Percentiles rank a stretch among this genome's conserved stretches.
phyloP scores from a whole-genome alignment of 2,329 filamentous ascomycete genomes.

The Aspergillaceae sp. region DNA sequence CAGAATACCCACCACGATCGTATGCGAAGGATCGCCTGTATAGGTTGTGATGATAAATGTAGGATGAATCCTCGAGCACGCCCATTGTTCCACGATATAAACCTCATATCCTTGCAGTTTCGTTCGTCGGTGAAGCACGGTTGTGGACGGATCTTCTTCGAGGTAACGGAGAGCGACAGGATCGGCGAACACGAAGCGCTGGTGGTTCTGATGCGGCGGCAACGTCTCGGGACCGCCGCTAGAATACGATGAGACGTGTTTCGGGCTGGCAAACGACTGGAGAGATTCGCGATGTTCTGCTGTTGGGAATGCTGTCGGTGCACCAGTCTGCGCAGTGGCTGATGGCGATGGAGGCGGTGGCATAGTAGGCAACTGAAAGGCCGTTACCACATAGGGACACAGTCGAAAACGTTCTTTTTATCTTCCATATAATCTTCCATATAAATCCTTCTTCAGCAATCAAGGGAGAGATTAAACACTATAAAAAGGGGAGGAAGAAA shows the following conservation, averaged over 20 bases:
- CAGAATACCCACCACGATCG: conserved; percentile 69
- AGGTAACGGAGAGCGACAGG: conserved; percentile 64
- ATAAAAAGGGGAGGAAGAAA: conserved; percentile 12
- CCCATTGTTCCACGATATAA: conserved; percentile 96
- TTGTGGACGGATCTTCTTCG: conserved; percentile 71
- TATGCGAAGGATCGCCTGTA: conserved; percentile 74
- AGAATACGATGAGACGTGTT: conserved; percentile 13
- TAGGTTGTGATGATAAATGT: conserved; percentile 90
- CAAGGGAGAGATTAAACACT: conserved; percentile 10
- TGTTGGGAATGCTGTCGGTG: conserved; percentile 14
- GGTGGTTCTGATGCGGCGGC: conserved; percentile 32
- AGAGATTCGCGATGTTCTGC: conserved; percentile 19
- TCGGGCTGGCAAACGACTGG: conserved; percentile 15
- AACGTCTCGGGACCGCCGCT: conserved; percentile 8
- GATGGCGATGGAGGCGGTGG: conserved; percentile 3
- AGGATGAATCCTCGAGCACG: conserved; percentile 79
- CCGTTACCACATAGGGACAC: background rate
- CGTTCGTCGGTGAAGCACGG: conserved; percentile 62
- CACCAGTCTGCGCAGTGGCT: conserved; percentile 14
- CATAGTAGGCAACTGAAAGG: background rate
- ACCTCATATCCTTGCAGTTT: conserved; percentile 77
- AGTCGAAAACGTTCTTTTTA: background rate
- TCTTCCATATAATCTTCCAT: background rate
- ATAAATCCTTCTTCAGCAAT: background rate
- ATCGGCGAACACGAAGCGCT: conserved; percentile 57